Base-by-base conservation (phyloP, 768 basidiomycete species). In the Agaricus blazei region DNA sequence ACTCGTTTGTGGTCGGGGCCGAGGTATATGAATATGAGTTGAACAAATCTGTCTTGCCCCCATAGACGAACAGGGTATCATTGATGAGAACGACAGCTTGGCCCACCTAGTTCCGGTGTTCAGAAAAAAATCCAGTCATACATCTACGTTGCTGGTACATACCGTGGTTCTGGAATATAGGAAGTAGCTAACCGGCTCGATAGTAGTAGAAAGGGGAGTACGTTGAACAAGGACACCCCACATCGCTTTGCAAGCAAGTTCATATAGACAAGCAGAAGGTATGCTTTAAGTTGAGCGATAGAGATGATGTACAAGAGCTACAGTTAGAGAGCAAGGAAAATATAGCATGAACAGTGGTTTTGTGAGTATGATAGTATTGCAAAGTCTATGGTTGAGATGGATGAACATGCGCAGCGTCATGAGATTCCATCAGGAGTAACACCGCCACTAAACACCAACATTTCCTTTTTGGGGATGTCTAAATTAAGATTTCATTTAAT, bases 1-100 rank as follows among this genome's bases (percentile, higher is more conserved):
- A 65, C 60, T 93, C 88, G 66, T 84, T 81, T 58, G 71, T 80
- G 61, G 82, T 85, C 54, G 87, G 87, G 26, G 91, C 91, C 19
- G 84, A 80, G 31, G 79, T 77, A 68, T 95, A 96, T 2, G 84
- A 80, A 64, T 77, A 90, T 14, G 76, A 64, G 66, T 87, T 85
- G 68, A 68, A 80, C 34, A 77, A 74, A 68, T 93, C 90, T 40
- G 84, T 86, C 66, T 90, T 84, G 47, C 93, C 93, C 37, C 93
- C 93, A 56, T 89, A 84, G 41, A 94, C 71, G 65, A 83, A 83
- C 42, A 95, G 73, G 9, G 75, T 74, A 58, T 82, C 75, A 62
- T 79, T 73, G 24, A 87, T 66, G 42, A 87, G 63, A 19, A 82
- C 78, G 0, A 74, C 71, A 4, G 89, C 88, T 59, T 92, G 90